Evolutionary conservation across 257 asterid genomes (phyloP), one percentile per base, ranked within the genome.

Genomic region (Solanum virginianum): DNA sequence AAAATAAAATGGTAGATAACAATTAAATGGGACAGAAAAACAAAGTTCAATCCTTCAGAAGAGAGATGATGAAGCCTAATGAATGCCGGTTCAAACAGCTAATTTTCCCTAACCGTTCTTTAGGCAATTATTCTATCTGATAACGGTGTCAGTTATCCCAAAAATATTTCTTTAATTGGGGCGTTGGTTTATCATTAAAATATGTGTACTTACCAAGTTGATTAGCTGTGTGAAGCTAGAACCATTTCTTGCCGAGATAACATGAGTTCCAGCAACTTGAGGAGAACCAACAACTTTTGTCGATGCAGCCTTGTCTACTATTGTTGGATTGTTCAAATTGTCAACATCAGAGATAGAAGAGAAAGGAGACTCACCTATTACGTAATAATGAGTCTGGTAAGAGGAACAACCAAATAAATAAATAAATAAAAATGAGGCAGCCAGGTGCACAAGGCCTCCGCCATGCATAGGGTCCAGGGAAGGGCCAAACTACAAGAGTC

Each of bases 301-400:
- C 82, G 88, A 85, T 68, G 95, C 87, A 80, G 88, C 91, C 93
- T 92, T 97, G 86, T 93, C 98, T 14, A 87, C 85, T 53, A 88
- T 87, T 71, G 89, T 89, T 91, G 91, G 94, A 87, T 95, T 92
- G 95, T 92, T 97, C 92, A 97, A 90, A 91, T 95, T 95, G 92
- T 97, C 99, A 75, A 95, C 90, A 90, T 97, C 99, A 85, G 99
- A 97, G 83, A 98, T 97, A 83, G 99, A 97, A 80, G 99, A 97
- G 84, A 98, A 94, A 86, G 99, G 99, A 86, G 99, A 97, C 87
- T 97, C 98, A 85, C 98, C 99, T 97, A 89, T 57, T 32, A 83
- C 68, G 45, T 75, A 70, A 81, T 53, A 69, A 71, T 36, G 80
- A 83, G 54, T 69, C 51, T 54, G 81, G 45, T 83, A 83, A 83